Evolutionary conservation across 352 stramenopile genomes (phyloP), one percentile per base, ranked within the genome.

Genomic region (Detonula confervacea): DNA sequence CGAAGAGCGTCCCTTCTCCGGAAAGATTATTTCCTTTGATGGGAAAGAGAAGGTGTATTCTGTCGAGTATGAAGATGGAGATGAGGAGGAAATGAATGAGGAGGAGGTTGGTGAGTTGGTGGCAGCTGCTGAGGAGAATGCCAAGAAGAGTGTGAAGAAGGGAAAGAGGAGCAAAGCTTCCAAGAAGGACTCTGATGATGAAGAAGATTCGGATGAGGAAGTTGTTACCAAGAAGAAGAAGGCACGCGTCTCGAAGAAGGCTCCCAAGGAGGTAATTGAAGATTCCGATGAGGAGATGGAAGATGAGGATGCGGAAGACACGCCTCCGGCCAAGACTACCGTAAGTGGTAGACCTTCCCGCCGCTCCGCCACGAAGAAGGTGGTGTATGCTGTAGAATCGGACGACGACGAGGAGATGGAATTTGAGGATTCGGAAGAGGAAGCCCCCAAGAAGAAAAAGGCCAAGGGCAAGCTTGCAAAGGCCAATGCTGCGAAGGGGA

Each of bases 31-130:
- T n/a, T 12, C 12, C 3, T 82, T 70, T 25, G 57, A 83, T 73
- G 7, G 33, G 1, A 39, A 47, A 1, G 24, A 51, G 20, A 42
- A 49, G 25, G 55, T 73, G 30, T 87, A 77, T 20, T 29, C 8
- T 8, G 37, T 75, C 3, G 67, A 7, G 37, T 71, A 88, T 67
- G 81, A 86, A 12, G 75, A 87, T 73, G 65, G 47, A 0, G 75
- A 87, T 39, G n/a, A 33, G 9, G 78, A 89, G 37, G 78, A 86
- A 35, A 59, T 87, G 42, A 59, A 69, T n/a, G 46, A 75, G 37
- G 54, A 61, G 20, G 73, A 88, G 49, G 64, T 84, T 42, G 25
- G 55, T 2, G 22, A 60, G 27, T 54, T 70, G 42, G 62, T 81
- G 8, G 54, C 65, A 22, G 11, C 20, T 42, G 39, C n/a, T 46